Conservation (phyloP, 1,284 basidiomycete genomes). For the Ustilago xerochloae region DNA sequence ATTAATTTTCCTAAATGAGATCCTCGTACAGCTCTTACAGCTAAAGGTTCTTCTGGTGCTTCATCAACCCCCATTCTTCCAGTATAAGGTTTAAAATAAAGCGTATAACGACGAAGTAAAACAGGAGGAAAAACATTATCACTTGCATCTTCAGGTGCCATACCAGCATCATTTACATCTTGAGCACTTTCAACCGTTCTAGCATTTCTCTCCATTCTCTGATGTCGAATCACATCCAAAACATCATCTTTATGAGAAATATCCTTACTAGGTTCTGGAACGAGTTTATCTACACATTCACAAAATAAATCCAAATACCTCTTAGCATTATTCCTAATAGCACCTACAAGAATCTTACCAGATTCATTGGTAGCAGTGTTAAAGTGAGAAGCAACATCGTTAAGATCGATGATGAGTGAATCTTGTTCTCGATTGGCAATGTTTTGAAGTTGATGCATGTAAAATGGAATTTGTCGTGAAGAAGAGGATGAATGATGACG, state of each 20-base stretch:
- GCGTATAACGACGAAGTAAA: conserved; percentile 90
- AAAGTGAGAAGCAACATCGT: conserved; percentile 75
- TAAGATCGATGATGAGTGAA: conserved; percentile 82
- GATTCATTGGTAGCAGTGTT: conserved; percentile 38
- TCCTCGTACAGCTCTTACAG: conserved; percentile 90
- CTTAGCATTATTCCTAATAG: conserved; percentile 83
- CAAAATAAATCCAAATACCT: conserved; percentile 91
- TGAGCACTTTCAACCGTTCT: conserved; percentile 73
- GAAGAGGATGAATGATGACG: conserved; percentile 6
- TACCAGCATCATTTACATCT: conserved; percentile 30
- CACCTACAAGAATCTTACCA: conserved; percentile 37
- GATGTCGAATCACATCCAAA: conserved; percentile 73
- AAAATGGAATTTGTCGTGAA: conserved; percentile 74
- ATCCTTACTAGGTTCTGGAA: conserved; percentile 84
- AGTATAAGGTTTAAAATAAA: conserved; percentile 88
- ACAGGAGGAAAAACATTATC: conserved; percentile 76
- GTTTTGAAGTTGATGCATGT: conserved; percentile 90
- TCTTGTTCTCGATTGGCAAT: conserved; percentile 93
- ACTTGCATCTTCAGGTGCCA: conserved; percentile 33
- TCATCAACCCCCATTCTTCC: conserved; percentile 53
- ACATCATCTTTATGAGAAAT: conserved; percentile 75
- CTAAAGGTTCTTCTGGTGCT: conserved; percentile 71
- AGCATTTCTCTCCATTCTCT: conserved; percentile 86
- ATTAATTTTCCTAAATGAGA: conserved; percentile 88
- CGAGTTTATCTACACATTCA: conserved; percentile 80